Base-by-base conservation (phyloP, 139 green algal genomes). In the Axilococcus clingmanii region DNA sequence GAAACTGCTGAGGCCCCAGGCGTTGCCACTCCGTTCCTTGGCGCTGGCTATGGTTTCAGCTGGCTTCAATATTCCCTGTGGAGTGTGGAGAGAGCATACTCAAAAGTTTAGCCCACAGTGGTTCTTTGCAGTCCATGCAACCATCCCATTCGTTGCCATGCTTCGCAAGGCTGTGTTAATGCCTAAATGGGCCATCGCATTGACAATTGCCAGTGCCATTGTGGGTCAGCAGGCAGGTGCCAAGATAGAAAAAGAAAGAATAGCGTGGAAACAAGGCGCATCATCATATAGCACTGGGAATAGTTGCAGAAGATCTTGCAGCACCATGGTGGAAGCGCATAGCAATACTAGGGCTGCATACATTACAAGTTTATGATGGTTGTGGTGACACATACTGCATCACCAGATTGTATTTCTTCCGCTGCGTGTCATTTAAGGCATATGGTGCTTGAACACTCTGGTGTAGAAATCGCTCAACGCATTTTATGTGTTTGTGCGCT, bases 121-220 rank as follows among this genome's bases (percentile, higher is more conserved):
- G 86, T 84, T 95, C 33, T 11, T 94, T 17, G 85, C 81, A 1
- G 82, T 95, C 25, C 86, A 95, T 54, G 78, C 80, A 4, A 82
- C 80, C 7, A 83, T 95, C 28, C 86, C 86, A 11, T 88, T 95
- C 55, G 71, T 95, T 3, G 85, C 76, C 0, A 80, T 87, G 74
- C 65, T 94, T 44, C 63, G 86, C 17, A 94, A 95, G 78, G 86
- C 84, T 5, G 71, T 87, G 23, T 40, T 91, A n/a, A 82, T 94
- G 81, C 85, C 85, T 3, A 64, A 61, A 20, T 86, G 74, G 43
- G 84, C 81, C 11, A 80, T 94, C 15, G 41, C 69, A 15, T 65
- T 94, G 31, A 94, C 85, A 2, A 55, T 94, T 8, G 52, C 56
- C 8, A 69, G 78, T 7, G 23, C 49, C 19, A 57, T 94, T 0